Evolutionary conservation across 345 rosid species (phyloP), one percentile per base, ranked within the genome.

Genomic region (Syzygium oleosum): DNA sequence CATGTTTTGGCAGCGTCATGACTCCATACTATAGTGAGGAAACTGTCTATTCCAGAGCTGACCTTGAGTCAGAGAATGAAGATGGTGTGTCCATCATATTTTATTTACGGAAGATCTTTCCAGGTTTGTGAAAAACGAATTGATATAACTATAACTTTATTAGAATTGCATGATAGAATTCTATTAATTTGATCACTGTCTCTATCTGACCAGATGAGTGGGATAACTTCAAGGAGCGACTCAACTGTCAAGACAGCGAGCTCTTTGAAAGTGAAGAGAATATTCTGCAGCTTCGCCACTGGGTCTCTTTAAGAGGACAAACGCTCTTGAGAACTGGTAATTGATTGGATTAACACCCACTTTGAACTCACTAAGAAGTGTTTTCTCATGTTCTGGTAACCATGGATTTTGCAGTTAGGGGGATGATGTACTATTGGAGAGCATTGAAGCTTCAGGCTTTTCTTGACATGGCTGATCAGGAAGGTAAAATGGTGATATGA

Each of bases 1-100:
- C 52, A 87, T 83, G 87, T 84, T 90, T 90, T 88, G 86, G 87
- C 96, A 98, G 99, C 90, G 98, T 98, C 89, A 88, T 98, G 92
- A 98, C 99, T 88, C 99, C 99, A 10, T 96, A 98, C 91, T 98
- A 98, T 88, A 96, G 99, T 87, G 99, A 98, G 90, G 99, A 98
- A 90, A 96, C 98, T 19, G 98, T 98, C 63, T 98, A 96, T 90
- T 95, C 99, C 65, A 96, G 93, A 90, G 88, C 93, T 87, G 99
- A 98, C 88, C 98, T 98, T 55, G 99, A 95, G 89, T 91, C 93
- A 94, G 99, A 98, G 88, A 98, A 98, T 93, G 99, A 98, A 91
- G 99, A 96, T 89, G 99, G 99, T 91, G 91, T 98, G 52, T 98
- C 99, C 10, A 94, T 96, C 90, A 93, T 98, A 87, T 98, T 91